Percentiles rank a stretch among this genome's conserved stretches.
phyloP scores from a whole-genome alignment of 2,329 filamentous ascomycete genomes.

The Apiospora phragmitis region DNA sequence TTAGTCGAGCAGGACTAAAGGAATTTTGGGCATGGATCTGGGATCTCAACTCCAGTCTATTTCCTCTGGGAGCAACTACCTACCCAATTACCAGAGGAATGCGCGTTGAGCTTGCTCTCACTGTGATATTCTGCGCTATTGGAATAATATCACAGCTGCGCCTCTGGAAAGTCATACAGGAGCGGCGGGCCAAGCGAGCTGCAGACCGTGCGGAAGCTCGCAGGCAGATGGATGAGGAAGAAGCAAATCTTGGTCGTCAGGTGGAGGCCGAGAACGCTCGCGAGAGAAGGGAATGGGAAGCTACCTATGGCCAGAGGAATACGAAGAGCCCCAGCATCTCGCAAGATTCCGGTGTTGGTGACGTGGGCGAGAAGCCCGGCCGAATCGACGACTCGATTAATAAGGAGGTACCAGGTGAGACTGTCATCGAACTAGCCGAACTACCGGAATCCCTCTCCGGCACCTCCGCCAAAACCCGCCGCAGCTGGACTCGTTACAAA shows the following conservation, averaged over 20 bases:
- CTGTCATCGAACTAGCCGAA: constrained; percentile 56
- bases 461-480: constrained; percentile 23
- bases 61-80: constrained; percentile 72
- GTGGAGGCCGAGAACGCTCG: constrained; percentile 62
- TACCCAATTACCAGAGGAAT: constrained; percentile 89
- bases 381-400: constrained; percentile 29
- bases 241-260: constrained; percentile 69
- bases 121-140: constrained; percentile 71
- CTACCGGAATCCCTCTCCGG: constrained; percentile 35
- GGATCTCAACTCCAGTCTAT: constrained; percentile 76
- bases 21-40: constrained; percentile 97
- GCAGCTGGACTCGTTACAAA: background rate
- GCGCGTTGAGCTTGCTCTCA: constrained; percentile 77
- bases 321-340: constrained; percentile 31
- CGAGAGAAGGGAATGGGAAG: constrained; percentile 74
- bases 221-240: constrained; percentile 49
- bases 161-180: constrained; percentile 79
- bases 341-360: constrained; percentile 53
- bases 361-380: constrained; percentile 42
- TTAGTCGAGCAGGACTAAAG: constrained; percentile 84
- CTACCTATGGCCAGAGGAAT: constrained; percentile 63
- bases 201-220: constrained; percentile 50
- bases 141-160: constrained; percentile 84
- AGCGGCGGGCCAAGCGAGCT: constrained; percentile 55
- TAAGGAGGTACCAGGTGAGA: constrained; percentile 34